These are phyloP conservation scores for Isochrysis galbana DNA, from an alignment of 78 protist genomes.

Conservation along the genomic window DNA sequence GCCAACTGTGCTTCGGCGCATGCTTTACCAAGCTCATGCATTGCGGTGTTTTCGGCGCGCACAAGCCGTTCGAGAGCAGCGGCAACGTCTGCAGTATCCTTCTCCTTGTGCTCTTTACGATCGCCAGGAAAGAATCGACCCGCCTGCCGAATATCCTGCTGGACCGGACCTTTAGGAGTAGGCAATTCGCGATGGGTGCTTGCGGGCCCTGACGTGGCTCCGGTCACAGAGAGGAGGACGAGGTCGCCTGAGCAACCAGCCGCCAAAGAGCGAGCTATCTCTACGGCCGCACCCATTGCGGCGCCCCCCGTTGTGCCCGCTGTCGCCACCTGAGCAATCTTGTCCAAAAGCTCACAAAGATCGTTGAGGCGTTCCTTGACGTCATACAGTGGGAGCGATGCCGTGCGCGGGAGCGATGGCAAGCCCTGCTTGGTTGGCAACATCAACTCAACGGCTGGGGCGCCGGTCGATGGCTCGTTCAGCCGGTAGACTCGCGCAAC, in stretches of 20 bases:
- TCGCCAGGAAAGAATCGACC: no score
- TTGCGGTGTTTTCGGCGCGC: not conserved
- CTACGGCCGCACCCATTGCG: not conserved
- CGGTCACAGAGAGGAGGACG: not conserved
- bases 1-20: not conserved
- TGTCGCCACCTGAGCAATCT: not conserved
- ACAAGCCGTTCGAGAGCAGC: not conserved
- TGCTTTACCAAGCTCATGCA: not conserved
- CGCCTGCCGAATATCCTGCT: no score
- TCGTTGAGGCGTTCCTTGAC: not conserved
- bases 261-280: not conserved
- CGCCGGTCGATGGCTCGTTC: not conserved
- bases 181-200: not conserved
- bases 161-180: no score
- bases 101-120: no score
- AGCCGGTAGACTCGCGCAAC: not conserved
- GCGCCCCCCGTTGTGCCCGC: not conserved
- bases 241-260: not conserved
- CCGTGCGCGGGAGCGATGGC: not conserved
- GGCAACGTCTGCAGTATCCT: not conserved
- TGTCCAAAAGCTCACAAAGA: not conserved
- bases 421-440: not conserved
- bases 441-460: not conserved
- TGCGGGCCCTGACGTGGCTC: not conserved
- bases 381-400: not conserved